Percentiles rank a stretch among this genome's conserved stretches.
Evolutionary conservation across 495 filamentous ascomycete genomes (phyloP).

Genomic region (Neurospora sublineolata): DNA sequence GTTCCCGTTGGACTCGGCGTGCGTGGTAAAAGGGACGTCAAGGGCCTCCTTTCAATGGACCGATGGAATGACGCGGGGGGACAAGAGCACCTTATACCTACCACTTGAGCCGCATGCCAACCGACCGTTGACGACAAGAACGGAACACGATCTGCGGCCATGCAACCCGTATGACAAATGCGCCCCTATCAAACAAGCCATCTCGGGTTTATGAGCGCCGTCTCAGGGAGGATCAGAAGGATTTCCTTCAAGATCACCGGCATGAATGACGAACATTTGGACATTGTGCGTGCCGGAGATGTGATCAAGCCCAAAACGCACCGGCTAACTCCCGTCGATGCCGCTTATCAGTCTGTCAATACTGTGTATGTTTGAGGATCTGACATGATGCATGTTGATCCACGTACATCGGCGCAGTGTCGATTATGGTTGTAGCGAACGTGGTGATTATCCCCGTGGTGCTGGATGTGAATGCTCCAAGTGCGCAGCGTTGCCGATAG

Average conservation of each 20-base stretch:
- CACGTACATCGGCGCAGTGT: neutral
- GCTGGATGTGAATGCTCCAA: neutral
- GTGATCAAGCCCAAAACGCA: neutral
- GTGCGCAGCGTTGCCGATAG: neutral
- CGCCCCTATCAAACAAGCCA: neutral
- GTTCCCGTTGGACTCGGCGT: neutral
- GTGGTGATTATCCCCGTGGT: neutral
- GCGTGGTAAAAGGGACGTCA: neutral
- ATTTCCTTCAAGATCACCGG: neutral
- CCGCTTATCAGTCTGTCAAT: neutral
- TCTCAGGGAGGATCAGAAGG: neutral
- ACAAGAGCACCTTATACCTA: neutral
- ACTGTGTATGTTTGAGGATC: neutral
- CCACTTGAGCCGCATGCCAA: neutral
- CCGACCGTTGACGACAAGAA: neutral
- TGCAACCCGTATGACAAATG: neutral
- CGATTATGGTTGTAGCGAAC: neutral
- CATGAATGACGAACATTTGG: neutral
- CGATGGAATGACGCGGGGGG: neutral
- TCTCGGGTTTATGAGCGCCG: neutral
- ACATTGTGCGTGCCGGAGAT: neutral
- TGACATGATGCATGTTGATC: neutral
- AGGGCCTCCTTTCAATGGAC: neutral
- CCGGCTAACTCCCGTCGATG: neutral
- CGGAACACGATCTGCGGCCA: neutral